These are phyloP conservation scores for Laburnicola sp. DNA, from an alignment of 2,329 filamentous ascomycete genomes.

Conservation along the genomic window DNA sequence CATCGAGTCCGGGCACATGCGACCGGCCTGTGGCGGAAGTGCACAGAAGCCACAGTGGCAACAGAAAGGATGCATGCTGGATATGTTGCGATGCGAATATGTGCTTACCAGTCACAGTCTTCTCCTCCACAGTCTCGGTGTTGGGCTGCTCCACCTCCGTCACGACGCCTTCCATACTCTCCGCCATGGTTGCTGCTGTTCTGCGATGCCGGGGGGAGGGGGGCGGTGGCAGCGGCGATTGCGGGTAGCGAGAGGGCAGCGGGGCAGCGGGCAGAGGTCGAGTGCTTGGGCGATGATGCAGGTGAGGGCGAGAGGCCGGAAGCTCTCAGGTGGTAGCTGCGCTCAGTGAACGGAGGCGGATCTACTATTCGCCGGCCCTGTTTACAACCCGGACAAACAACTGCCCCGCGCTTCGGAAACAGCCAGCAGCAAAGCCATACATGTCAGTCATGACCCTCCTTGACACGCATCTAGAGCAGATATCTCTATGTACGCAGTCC, in stretches of 20 bases:
- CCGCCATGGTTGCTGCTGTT: conserved; percentile 48
- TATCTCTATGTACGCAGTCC: conserved; percentile 53
- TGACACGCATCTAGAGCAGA: conserved; percentile 55
- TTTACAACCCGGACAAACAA: conserved; percentile 17
- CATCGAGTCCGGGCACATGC: conserved; percentile 37
- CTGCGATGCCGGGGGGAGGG: conserved; percentile 7
- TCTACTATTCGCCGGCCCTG: conserved; percentile 10
- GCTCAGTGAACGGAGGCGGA: conserved; percentile 1
- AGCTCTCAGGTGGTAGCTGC: conserved; percentile 12
- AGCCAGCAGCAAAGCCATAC: neutral
- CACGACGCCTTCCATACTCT: conserved; percentile 56
- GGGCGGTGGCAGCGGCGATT: conserved; percentile 22
- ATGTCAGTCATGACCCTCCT: conserved; percentile 48
- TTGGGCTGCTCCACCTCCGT: conserved; percentile 47
- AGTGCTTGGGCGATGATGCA: conserved; percentile 27
- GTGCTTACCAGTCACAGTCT: conserved; percentile 45
- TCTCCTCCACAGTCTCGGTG: conserved; percentile 46
- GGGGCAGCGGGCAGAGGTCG: conserved; percentile 4
- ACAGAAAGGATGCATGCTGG: conserved; percentile 22
- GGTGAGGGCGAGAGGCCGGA: conserved; percentile 17
- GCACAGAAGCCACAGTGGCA: conserved; percentile 30
- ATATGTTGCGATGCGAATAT: conserved; percentile 15
- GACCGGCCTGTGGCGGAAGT: conserved; percentile 22
- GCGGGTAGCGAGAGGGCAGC: conserved; percentile 10
- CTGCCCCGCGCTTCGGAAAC: conserved; percentile 6